phyloP scores from a whole-genome alignment of 2,329 filamentous ascomycete species.

The Neopestalotiopsis sp. region DNA sequence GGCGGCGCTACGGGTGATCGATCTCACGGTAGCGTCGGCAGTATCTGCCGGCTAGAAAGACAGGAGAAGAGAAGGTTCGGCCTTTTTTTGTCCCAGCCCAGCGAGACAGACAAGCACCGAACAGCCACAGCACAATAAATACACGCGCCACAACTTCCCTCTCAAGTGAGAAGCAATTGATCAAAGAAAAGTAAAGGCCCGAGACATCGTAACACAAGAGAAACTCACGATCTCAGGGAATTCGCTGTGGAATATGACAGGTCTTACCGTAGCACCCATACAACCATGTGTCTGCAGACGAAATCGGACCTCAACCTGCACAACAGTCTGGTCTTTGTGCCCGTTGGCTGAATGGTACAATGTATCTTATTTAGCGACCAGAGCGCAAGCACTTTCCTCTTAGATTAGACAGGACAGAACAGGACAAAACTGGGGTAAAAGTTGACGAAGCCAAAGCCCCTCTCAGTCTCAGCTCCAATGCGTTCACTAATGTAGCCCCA shows the following conservation, averaged over 20 bases:
- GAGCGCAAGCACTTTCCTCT: background rate
- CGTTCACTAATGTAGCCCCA: background rate
- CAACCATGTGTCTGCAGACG: too few species aligned
- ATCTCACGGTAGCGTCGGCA: constrained; percentile 14
- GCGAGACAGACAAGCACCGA: background rate
- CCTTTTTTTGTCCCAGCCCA: constrained; percentile 2
- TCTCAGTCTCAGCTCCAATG: background rate
- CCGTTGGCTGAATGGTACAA: background rate
- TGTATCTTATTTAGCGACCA: background rate
- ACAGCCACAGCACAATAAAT: background rate
- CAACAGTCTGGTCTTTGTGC: too few species aligned
- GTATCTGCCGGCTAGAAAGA: constrained; percentile 8
- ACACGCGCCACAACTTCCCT: background rate
- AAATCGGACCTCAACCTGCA: too few species aligned
- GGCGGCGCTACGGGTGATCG: constrained; percentile 7
- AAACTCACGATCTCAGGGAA: background rate
- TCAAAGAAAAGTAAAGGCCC: background rate
- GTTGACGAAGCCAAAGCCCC: background rate
- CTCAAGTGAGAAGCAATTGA: background rate
- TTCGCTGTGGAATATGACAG: too few species aligned
- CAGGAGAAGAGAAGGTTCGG: constrained; percentile 10
- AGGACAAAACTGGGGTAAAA: background rate
- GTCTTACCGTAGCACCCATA: too few species aligned
- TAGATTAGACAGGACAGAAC: background rate
- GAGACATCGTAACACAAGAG: background rate